Percentiles rank a stretch among this genome's conserved stretches.
phyloP scores from a whole-genome alignment of 306 rosid species.

The Quercus glauca region DNA sequence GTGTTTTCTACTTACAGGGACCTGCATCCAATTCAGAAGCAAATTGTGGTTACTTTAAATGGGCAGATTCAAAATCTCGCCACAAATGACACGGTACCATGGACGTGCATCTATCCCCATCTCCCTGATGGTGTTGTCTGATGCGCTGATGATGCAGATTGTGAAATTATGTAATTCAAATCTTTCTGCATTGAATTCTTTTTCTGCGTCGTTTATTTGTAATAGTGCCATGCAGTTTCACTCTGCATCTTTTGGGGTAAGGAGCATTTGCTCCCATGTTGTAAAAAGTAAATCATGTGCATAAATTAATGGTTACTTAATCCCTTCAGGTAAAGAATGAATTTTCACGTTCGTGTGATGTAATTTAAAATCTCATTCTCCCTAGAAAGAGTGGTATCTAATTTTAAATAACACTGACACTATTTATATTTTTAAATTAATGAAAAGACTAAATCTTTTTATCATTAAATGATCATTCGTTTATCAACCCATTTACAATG shows the following conservation, averaged over 20 bases:
- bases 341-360: too few species aligned
- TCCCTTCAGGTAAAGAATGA: too few species aligned
- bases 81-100: slow-evolving; percentile 19
- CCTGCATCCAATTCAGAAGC: slow-evolving; percentile 92
- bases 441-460: too few species aligned
- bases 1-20: slow-evolving; percentile 52
- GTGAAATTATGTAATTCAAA: not conserved
- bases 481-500: too few species aligned
- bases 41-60: slow-evolving; percentile 82
- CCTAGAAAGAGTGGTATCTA: too few species aligned
- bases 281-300: too few species aligned
- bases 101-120: not conserved
- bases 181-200: not conserved
- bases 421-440: too few species aligned
- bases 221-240: not conserved
- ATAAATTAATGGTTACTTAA: too few species aligned
- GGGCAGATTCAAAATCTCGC: slow-evolving; percentile 87
- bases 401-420: too few species aligned
- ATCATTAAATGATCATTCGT: too few species aligned
- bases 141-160: too few species aligned
- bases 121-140: not conserved
- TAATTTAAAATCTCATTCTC: too few species aligned
- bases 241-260: not conserved
- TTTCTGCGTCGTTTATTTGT: not conserved
- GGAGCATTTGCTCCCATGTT: not conserved